Evolutionary conservation across 805 yeast genomes (phyloP).

Genomic region (Saccharomycopsis selenospora): DNA sequence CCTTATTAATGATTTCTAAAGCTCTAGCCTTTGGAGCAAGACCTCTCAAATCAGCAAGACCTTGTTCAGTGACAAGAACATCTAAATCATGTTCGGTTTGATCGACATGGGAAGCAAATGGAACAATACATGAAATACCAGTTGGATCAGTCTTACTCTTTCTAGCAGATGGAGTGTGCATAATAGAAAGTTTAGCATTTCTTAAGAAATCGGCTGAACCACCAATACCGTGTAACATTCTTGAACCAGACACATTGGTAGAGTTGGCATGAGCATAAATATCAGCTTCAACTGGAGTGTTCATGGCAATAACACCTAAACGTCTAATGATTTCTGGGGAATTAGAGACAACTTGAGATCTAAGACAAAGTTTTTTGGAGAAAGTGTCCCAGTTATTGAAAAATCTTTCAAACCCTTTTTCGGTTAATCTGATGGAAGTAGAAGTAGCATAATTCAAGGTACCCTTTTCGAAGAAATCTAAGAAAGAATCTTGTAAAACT

Average conservation of each 20-base stretch:
- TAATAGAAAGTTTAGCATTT: slow-evolving; percentile 90
- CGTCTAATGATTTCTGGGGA: slow-evolving; percentile 95
- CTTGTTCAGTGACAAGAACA: slow-evolving; percentile 88
- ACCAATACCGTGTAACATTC: slow-evolving; percentile 96
- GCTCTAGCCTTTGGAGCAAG: slow-evolving; percentile 92
- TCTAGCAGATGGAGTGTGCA: slow-evolving; percentile 97
- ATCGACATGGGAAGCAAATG: slow-evolving; percentile 91
- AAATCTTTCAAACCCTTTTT: slow-evolving; percentile 78
- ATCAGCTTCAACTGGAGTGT: slow-evolving; percentile 97
- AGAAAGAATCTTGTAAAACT: slow-evolving; percentile 94
- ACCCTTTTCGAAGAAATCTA: slow-evolving; percentile 88
- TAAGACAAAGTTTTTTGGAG: slow-evolving; percentile 72
- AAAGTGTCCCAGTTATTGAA: slow-evolving; percentile 84
- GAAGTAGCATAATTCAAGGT: slow-evolving; percentile 92
- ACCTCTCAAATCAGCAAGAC: slow-evolving; percentile 95
- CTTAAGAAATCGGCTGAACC: slow-evolving; percentile 96
- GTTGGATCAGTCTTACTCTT: slow-evolving; percentile 88
- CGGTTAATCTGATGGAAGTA: slow-evolving; percentile 90
- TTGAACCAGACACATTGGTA: slow-evolving; percentile 90
- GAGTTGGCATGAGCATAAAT: slow-evolving; percentile 98
- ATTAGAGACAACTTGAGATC: slow-evolving; percentile 94
- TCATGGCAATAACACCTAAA: slow-evolving; percentile 97
- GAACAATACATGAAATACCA: slow-evolving; percentile 93
- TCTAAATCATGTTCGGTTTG: slow-evolving; percentile 98
- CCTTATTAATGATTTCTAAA: slow-evolving; percentile 70